Evolutionary conservation across 2,329 filamentous ascomycete genomes (phyloP), one percentile per base, ranked within the genome.

Genomic region (Penicillium sp.): DNA sequence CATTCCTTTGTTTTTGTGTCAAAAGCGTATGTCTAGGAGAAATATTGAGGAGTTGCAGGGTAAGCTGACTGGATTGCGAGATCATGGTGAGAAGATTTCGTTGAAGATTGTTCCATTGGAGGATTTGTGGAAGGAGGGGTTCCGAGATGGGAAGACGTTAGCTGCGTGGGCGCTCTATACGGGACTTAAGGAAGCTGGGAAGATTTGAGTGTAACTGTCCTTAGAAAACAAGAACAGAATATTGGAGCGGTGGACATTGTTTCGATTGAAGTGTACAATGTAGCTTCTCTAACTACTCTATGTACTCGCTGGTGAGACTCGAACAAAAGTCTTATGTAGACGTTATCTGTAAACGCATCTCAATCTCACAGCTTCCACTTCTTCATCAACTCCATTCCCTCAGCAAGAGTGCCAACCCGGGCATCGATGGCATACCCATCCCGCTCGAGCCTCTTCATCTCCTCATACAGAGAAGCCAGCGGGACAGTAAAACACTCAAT

Each of bases 341-440:
- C 37, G 1, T 5, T 45, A 19, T 38, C 40, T 28, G 40, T 50
- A 17, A 38, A 42, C 55, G n/a, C 19, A 33, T 44, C 7, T 53
- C 54, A 33, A 60, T 10, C 26, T 62, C 35, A 67, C 42, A 66
- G 38, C 53, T 60, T 61, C 61, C 58, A 62, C 65, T 75, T 77
- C 79, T 87, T 90, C 22, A 89, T 89, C 65, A 92, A 79, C 72
- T 93, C 88, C 62, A 94, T 88, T 0, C 91, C 91, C 75, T 94
- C 91, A 0, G 91, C 91, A 50, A 94, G 78, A 5, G 90, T 91
- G 1, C 89, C 91, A 2, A 94, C 88, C 42, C 91, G 83, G 6
- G 91, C 91, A 76, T 95, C 91, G 67, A 95, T 91, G 1, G 89
- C 91, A 75, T 86, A 93, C 0, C 91, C 91, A 65, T 92, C 81